Evolutionary conservation across 139 green algal genomes (phyloP).

Genomic region (Micromonas commoda): DNA sequence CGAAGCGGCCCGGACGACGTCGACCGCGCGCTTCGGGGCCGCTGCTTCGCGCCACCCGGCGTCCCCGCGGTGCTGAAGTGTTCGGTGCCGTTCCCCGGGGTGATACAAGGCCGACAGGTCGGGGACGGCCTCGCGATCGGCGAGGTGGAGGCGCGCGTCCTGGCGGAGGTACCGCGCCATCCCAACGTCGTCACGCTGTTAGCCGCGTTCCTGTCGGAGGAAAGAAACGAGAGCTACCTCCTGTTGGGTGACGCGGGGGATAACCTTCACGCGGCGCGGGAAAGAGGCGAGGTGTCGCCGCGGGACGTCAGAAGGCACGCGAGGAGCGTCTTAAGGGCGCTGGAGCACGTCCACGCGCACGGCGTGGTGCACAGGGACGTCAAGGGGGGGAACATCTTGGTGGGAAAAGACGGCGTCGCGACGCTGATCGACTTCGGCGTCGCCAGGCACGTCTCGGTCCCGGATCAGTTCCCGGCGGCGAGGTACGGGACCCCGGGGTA

Average conservation of each 20-base stretch:
- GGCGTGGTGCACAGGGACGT: conserved; percentile 47
- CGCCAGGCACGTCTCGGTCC: conserved; percentile 39
- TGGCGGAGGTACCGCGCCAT: conserved; percentile 7
- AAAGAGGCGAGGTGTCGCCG: conserved; percentile 58
- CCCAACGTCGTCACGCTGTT: not conserved
- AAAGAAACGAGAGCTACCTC: conserved; percentile 20
- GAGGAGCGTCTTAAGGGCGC: conserved; percentile 65
- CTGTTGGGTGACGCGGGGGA: not conserved
- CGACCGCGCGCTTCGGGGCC: not conserved
- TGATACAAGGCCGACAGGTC: not conserved
- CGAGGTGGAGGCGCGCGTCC: not conserved
- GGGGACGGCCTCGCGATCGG: conserved; percentile 11
- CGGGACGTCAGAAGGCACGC: conserved; percentile 92
- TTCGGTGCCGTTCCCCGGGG: conserved; percentile 18
- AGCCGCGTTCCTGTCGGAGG: not conserved
- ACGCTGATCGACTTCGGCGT: conserved; percentile 98
- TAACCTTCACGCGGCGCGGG: not conserved
- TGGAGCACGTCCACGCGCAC: conserved; percentile 43
- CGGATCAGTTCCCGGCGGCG: not conserved
- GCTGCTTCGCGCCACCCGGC: not conserved
- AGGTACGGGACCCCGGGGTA: conserved; percentile 27
- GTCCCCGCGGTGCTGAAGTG: conserved; percentile 21
- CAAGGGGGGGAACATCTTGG: conserved; percentile 48
- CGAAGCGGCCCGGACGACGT: too few species aligned
- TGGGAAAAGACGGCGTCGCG: conserved; percentile 76